Base-by-base conservation (phyloP, 2,329 filamentous ascomycete species). In the Phyllosticta capitalensis region DNA sequence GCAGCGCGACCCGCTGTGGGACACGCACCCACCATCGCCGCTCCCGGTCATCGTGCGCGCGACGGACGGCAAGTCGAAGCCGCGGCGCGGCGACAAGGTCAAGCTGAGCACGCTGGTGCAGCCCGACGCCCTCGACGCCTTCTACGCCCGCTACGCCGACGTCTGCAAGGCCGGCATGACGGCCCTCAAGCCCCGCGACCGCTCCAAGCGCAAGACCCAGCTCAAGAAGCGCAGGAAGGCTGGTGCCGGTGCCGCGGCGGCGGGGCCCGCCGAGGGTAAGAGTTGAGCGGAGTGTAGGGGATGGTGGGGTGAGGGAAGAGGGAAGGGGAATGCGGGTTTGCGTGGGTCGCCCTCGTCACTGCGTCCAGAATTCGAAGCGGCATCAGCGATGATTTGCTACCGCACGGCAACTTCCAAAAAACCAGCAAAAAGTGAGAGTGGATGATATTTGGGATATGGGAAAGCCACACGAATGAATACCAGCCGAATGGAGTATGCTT, bases 131-230 rank as follows among this genome's bases (percentile, higher is more conserved):
- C 72, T 97, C 10, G 91, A 95, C 58, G 77, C 73, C 0, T 99
- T 99, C 70, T 99, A 91, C 72, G 76, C 79, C 28, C 81, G 83
- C 56, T 99, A 97, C 76, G 92, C 91, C 21, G 94, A 97, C 65
- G 81, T 91, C 2, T 96, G 92, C 76, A 96, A 95, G 78, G 78
- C 81, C 0, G 90, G 91, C 5, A 96, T 97, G 91, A 81, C 83
- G 54, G 86, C 87, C 7, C 71, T 99, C 75, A 97, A 96, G 83
- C 96, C 95, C 71, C 82, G 94, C 66, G 92, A 97, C 75, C 83
- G 91, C 69, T 95, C 88, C 74, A 92, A 90, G 81, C 85, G 86
- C 65, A 89, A 88, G 76, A 83, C 83, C 78, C 89, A 88, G 71
- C 85, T 88, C 66, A 88, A 88, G 72, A 90, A 88, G 64, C 89